These are phyloP conservation scores for Thermoascus crustaceus DNA, from an alignment of 2,329 filamentous ascomycete species.

Conservation along the genomic window DNA sequence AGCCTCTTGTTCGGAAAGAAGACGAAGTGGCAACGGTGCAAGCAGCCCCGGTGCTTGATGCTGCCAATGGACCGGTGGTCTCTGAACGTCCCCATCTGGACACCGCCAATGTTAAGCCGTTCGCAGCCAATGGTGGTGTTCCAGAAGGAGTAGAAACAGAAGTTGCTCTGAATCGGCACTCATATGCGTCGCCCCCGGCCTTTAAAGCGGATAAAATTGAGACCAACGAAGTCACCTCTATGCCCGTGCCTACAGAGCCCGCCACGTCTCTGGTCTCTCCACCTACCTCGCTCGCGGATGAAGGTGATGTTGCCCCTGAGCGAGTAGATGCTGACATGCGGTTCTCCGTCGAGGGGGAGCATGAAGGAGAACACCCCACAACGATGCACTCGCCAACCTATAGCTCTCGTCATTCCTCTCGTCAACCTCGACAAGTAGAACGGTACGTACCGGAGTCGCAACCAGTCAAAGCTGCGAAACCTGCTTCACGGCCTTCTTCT, in stretches of 20 bases:
- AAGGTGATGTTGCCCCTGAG: conserved; percentile 25
- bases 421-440: conserved; percentile 35
- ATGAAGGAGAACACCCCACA: conserved; percentile 19
- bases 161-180: conserved; percentile 15
- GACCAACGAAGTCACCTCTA: conserved; percentile 18
- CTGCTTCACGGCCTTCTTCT: conserved; percentile 15
- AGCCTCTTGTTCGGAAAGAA: conserved; percentile 14
- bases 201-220: conserved; percentile 27
- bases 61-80: not conserved
- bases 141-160: conserved; percentile 12
- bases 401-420: conserved; percentile 37
- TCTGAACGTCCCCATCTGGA: not conserved
- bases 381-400: conserved; percentile 31
- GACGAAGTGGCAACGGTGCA: conserved; percentile 11
- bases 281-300: conserved; percentile 36
- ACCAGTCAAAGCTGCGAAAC: conserved; percentile 17
- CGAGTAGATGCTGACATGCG: conserved; percentile 20
- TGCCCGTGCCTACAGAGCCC: conserved; percentile 23
- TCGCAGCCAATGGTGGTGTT: conserved; percentile 1
- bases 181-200: conserved; percentile 32
- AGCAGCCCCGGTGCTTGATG: conserved; percentile 5
- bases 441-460: conserved; percentile 30
- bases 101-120: conserved; percentile 5
- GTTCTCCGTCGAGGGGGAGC: conserved; percentile 16
- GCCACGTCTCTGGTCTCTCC: conserved; percentile 36